Conservation (phyloP, 768 basidiomycete genomes). For the Sistotremastrum niveocremeum region DNA sequence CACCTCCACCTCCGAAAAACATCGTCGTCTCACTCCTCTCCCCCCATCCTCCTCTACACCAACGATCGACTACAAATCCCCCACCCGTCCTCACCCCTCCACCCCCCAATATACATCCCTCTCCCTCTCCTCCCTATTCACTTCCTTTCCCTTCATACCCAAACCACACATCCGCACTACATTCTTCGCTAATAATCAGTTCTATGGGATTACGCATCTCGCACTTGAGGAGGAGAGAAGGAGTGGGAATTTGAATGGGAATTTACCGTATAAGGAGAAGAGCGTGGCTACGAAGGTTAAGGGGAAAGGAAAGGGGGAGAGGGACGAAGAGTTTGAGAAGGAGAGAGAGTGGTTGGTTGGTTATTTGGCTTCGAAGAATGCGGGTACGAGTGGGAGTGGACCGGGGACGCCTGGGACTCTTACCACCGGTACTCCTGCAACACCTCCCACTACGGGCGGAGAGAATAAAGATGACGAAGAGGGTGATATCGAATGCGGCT, state of each 20-base stretch:
- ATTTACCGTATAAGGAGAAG: constrained; percentile 23
- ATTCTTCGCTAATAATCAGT: constrained; percentile 22
- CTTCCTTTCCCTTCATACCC: constrained; percentile 46
- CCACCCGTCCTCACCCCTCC: constrained; percentile 21
- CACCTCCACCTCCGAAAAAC: constrained; percentile 7
- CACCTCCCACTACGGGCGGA: constrained; percentile 12
- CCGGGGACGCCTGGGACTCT: constrained; percentile 17
- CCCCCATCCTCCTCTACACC: constrained; percentile 12
- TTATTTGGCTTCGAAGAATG: constrained; percentile 18
- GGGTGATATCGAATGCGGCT: constrained; percentile 73
- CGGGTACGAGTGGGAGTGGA: constrained; percentile 5
- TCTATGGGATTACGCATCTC: constrained; percentile 60
- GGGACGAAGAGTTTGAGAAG: constrained; percentile 32
- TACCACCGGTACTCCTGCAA: constrained; percentile 10
- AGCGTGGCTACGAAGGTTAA: constrained; percentile 29
- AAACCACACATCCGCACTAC: constrained; percentile 36
- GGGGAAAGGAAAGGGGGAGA: constrained; percentile 16
- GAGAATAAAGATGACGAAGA: constrained; percentile 34
- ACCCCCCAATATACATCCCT: constrained; percentile 2
- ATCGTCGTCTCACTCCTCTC: constrained; percentile 15
- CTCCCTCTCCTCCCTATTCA: constrained; percentile 35
- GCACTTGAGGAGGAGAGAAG: constrained; percentile 28
- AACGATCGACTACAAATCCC: constrained; percentile 41
- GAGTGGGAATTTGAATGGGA: constrained; percentile 6
- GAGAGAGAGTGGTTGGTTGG: constrained; percentile 33